Base-by-base conservation (phyloP, 805 yeast genomes). In the Komagataella kurtzmanii region DNA sequence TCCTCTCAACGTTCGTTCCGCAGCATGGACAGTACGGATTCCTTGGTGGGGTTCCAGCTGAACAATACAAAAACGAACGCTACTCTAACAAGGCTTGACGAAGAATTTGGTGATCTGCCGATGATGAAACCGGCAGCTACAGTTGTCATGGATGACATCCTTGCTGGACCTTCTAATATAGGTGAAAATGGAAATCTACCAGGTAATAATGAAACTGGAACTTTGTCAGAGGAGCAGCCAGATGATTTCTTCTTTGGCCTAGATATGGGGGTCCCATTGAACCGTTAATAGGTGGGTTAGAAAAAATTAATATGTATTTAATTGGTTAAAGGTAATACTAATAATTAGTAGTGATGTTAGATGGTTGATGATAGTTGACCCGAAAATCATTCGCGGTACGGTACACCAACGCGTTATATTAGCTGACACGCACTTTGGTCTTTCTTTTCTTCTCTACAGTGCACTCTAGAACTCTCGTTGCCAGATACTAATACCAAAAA, bases 61-160 rank as follows among this genome's bases (percentile, higher is more conserved):
- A 56, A 65, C 1, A 65, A 63, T 47, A 51, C 66, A 2, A 64
- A 64, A 50, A 65, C 68, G 1, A 64, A 65, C 52, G 60, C 68
- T 10, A 64, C 69, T 30, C 14, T 30, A 14, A 30, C 40, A 10
- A 30, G 40, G 40, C 40, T 30, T 10, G 40, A 30, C 4, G 40
- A 30, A 14, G 40, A 30, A 30, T 30, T 30, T 30, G 40, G 40
- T 30, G 40, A 30, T 2, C 10, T 30, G 40, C 40, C 40, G n/a
- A 10, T 30, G 40, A 14, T 30, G 40, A 30, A 30, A 30, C 40
- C 40, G 40, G 40, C 8, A 30, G 40, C 40, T 10, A 30, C 40
- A 30, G 40, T 30, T 30, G 40, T 30, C 5, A 30, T 30, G 40
- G 40, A 30, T 30, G 40, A 30, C 14, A 10, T 7, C 12, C 40